Evolutionary conservation across 768 basidiomycete genomes (phyloP).

Genomic region (Rhizopogon vulgaris): DNA sequence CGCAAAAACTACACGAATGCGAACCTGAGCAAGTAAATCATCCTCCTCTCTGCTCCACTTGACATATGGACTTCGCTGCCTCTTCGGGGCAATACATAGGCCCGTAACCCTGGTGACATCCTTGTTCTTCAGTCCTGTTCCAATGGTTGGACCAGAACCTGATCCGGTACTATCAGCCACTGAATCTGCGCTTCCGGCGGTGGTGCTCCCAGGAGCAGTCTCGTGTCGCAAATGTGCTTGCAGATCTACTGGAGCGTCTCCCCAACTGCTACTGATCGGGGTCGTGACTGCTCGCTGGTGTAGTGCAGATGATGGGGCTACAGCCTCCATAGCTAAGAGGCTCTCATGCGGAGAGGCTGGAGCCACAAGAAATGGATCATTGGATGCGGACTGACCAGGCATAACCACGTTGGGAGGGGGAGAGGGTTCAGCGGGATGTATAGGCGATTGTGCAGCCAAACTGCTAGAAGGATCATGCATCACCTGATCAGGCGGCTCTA

Average conservation of each 20-base stretch:
- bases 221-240: constrained; percentile 6
- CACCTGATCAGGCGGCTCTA: background rate
- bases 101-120: constrained; percentile 22
- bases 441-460: background rate
- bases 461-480: background rate
- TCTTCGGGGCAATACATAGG: constrained; percentile 23
- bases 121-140: constrained; percentile 12
- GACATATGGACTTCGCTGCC: constrained; percentile 34
- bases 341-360: background rate
- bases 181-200: background rate
- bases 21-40: constrained; percentile 32
- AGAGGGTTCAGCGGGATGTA: background rate
- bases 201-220: background rate
- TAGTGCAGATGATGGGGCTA: background rate
- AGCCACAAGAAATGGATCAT: background rate
- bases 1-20: background rate
- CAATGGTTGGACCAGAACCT: background rate
- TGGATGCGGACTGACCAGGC: background rate
- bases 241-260: background rate
- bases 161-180: constrained; percentile 1
- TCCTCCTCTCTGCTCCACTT: constrained; percentile 40
- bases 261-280: constrained; percentile 4
- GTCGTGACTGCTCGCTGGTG: background rate
- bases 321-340: background rate
- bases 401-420: background rate